phyloP scores from a whole-genome alignment of 306 rosid species.

The Citrullus amarus region DNA sequence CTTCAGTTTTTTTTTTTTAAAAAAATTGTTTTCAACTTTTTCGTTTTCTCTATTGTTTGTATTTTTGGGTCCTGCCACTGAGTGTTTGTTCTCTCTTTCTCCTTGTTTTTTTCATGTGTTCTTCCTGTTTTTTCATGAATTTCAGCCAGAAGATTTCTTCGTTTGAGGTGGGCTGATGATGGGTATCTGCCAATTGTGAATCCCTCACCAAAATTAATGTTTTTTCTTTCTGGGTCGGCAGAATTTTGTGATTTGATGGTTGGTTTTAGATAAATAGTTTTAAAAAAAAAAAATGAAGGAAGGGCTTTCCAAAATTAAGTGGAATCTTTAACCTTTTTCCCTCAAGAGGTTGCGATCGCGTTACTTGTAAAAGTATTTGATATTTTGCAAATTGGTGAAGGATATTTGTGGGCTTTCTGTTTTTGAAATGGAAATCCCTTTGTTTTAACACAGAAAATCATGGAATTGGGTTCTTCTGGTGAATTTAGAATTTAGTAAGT shows the following conservation, averaged over 20 bases:
- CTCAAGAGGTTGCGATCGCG: neutral
- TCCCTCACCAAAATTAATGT: neutral
- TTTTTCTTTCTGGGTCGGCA: neutral
- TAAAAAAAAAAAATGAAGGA: neutral
- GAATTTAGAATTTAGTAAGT: constrained; percentile 8
- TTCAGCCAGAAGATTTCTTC: constrained; percentile 18
- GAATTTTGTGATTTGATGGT: neutral
- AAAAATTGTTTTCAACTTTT: neutral
- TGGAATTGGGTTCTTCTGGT: constrained; percentile 3
- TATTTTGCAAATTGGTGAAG: neutral
- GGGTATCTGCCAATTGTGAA: neutral
- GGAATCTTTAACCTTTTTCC: neutral
- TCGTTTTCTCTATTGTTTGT: constrained; percentile 11
- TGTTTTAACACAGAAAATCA: neutral
- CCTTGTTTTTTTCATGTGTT: constrained; percentile 9
- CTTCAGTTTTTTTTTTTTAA: neutral
- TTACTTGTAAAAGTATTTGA: neutral
- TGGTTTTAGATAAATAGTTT: neutral
- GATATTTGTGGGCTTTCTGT: neutral
- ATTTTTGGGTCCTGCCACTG: constrained; percentile 1
- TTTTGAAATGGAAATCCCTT: neutral
- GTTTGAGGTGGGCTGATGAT: constrained; percentile 25
- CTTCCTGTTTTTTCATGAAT: constrained; percentile 5
- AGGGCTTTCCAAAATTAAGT: neutral
- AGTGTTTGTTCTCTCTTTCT: constrained; percentile 3